phyloP scores from a whole-genome alignment of 345 rosid genomes.

The Brassica cretica region DNA sequence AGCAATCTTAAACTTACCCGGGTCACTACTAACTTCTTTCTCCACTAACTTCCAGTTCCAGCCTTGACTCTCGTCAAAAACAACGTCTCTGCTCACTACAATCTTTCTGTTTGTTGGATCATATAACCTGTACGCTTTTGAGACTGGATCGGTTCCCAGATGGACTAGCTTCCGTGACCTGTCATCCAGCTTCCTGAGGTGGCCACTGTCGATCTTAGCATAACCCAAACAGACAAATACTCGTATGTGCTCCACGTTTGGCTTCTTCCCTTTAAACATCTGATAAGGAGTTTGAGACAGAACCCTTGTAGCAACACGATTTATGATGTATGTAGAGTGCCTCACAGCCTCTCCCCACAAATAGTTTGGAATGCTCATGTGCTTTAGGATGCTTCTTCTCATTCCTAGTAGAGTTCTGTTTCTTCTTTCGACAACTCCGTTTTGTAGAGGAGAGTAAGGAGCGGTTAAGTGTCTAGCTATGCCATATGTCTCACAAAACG shows the following conservation, averaged over 20 bases:
- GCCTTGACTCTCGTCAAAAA: not conserved
- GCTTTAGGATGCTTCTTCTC: not conserved
- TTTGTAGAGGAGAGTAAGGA: not conserved
- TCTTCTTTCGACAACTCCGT: not conserved
- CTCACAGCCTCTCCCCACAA: not conserved
- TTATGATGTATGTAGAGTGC: not conserved
- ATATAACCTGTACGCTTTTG: not conserved
- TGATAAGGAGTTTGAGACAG: not conserved
- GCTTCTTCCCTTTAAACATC: not conserved
- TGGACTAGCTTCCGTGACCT: not conserved
- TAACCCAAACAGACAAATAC: not conserved
- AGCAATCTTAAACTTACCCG: not conserved
- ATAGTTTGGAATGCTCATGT: not conserved
- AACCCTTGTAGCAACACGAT: not conserved
- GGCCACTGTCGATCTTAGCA: not conserved
- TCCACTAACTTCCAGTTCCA: not conserved
- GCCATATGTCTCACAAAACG: not conserved
- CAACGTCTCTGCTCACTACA: not conserved
- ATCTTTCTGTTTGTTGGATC: not conserved
- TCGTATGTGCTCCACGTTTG: not conserved
- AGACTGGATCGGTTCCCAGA: not conserved
- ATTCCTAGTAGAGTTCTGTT: not conserved
- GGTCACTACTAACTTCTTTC: fast-evolving
- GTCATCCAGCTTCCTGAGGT: not conserved
- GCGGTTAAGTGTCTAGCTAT: not conserved